A percentile compares a stretch with the other conserved stretches of the same genome.
Evolutionary conservation across 2,329 filamentous ascomycete species (phyloP).

Genomic region (Coniella vitis): DNA sequence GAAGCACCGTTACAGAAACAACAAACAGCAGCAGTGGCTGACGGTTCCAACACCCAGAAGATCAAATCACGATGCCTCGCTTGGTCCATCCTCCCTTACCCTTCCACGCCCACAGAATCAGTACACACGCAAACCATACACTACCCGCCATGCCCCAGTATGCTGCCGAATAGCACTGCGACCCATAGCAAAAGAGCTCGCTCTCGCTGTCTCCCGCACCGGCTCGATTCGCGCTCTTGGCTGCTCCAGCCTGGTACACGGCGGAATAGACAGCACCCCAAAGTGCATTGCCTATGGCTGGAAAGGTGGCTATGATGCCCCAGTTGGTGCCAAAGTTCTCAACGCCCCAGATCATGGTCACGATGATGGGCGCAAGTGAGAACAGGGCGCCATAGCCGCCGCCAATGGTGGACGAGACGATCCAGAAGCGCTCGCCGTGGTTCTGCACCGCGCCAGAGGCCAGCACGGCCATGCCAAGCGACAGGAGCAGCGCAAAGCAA

Average conservation of each 20-base stretch:
- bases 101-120: slow-evolving; percentile 77
- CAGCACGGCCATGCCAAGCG: slow-evolving; percentile 68
- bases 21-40: background rate
- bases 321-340: slow-evolving; percentile 99
- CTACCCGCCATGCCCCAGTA: slow-evolving; percentile 83
- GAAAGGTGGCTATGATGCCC: slow-evolving; percentile 89
- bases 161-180: slow-evolving; percentile 68
- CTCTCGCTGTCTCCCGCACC: slow-evolving; percentile 27
- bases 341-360: slow-evolving; percentile 96
- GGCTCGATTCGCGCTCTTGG: slow-evolving; percentile 23
- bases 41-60: background rate
- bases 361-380: slow-evolving; percentile 80
- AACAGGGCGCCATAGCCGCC: slow-evolving; percentile 92
- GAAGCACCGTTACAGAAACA: background rate
- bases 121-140: slow-evolving; percentile 67
- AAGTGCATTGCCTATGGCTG: slow-evolving; percentile 77
- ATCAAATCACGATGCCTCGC: slow-evolving; percentile 61
- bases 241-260: slow-evolving; percentile 66
- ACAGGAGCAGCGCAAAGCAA: slow-evolving; percentile 65
- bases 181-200: slow-evolving; percentile 70
- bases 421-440: slow-evolving; percentile 73
- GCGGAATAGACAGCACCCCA: slow-evolving; percentile 88
- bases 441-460: slow-evolving; percentile 70
- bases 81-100: slow-evolving; percentile 68
- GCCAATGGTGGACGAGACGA: slow-evolving; percentile 77